Evolutionary conservation across 768 basidiomycete genomes (phyloP).

Genomic region (Roridomyces roridus): DNA sequence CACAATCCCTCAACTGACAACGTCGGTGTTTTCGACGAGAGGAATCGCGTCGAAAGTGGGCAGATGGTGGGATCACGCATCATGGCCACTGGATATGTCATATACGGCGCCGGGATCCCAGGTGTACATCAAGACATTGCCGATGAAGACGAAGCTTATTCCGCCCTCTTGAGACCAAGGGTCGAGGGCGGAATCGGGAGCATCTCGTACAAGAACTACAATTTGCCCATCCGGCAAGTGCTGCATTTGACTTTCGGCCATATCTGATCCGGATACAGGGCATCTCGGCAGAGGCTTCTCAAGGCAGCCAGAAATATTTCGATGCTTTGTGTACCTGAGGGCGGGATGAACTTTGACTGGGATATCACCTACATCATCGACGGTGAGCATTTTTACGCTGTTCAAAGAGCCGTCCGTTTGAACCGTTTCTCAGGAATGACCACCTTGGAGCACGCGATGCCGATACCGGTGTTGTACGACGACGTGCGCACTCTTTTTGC

Average conservation of each 20-base stretch:
- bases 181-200: slow-evolving; percentile 73
- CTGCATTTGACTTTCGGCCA: neutral
- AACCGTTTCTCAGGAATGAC: slow-evolving; percentile 66
- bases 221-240: slow-evolving; percentile 65
- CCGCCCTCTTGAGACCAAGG: slow-evolving; percentile 71
- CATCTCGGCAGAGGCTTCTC: slow-evolving; percentile 71
- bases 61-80: slow-evolving; percentile 74
- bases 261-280: slow-evolving; percentile 30
- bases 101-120: slow-evolving; percentile 59
- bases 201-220: slow-evolving; percentile 83
- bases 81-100: slow-evolving; percentile 70
- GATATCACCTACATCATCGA: slow-evolving; percentile 82
- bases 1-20: slow-evolving; percentile 62
- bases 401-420: neutral
- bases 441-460: slow-evolving; percentile 74
- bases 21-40: slow-evolving; percentile 67
- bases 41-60: slow-evolving; percentile 72
- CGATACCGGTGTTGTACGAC: slow-evolving; percentile 68
- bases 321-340: slow-evolving; percentile 79
- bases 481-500: slow-evolving; percentile 69
- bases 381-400: slow-evolving; percentile 44
- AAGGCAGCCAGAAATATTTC: slow-evolving; percentile 63
- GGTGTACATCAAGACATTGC: slow-evolving; percentile 67
- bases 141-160: slow-evolving; percentile 64
- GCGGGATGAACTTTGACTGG: slow-evolving; percentile 84